These are phyloP conservation scores for Rhodotorula kratochvilovae DNA, from an alignment of 768 basidiomycete genomes.

Conservation along the genomic window DNA sequence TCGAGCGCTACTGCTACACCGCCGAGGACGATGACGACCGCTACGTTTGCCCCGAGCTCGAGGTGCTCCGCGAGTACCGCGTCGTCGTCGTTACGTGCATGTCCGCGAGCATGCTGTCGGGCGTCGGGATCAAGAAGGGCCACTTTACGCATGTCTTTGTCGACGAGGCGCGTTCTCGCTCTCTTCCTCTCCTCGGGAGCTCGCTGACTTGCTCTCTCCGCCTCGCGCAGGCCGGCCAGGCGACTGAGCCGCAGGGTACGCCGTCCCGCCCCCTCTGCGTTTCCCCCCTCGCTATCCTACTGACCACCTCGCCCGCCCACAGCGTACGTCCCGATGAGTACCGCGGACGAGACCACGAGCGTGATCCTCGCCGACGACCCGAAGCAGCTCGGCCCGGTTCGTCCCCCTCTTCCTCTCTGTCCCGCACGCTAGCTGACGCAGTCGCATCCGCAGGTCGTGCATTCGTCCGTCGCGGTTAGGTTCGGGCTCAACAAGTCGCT, in stretches of 20 bases:
- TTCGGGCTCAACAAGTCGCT: constrained; percentile 45
- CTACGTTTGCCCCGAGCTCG: constrained; percentile 34
- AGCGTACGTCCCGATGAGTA: constrained; percentile 24
- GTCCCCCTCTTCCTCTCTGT: background rate
- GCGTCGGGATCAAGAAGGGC: background rate
- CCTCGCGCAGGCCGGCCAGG: constrained; percentile 18
- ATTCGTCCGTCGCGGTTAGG: constrained; percentile 38
- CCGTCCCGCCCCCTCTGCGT: too few species aligned
- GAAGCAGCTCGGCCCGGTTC: constrained; percentile 48
- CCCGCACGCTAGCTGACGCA: background rate
- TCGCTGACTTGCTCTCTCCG: background rate
- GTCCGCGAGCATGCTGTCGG: constrained; percentile 14
- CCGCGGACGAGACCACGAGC: constrained; percentile 20
- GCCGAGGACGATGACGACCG: constrained; percentile 25
- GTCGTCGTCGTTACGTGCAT: constrained; percentile 45
- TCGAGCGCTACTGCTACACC: constrained; percentile 9
- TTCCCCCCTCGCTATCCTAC: rapidly evolving
- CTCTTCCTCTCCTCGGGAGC: background rate
- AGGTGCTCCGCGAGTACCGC: constrained; percentile 39
- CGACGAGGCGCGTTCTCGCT: constrained; percentile 17
- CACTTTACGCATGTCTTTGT: constrained; percentile 27
- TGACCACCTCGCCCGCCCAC: background rate
- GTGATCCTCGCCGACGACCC: constrained; percentile 47
- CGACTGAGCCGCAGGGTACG: constrained; percentile 21
- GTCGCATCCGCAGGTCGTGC: constrained; percentile 24